These are phyloP conservation scores for Colletotrichum australisinense DNA, from an alignment of 2,329 filamentous ascomycete species.

Conservation along the genomic window DNA sequence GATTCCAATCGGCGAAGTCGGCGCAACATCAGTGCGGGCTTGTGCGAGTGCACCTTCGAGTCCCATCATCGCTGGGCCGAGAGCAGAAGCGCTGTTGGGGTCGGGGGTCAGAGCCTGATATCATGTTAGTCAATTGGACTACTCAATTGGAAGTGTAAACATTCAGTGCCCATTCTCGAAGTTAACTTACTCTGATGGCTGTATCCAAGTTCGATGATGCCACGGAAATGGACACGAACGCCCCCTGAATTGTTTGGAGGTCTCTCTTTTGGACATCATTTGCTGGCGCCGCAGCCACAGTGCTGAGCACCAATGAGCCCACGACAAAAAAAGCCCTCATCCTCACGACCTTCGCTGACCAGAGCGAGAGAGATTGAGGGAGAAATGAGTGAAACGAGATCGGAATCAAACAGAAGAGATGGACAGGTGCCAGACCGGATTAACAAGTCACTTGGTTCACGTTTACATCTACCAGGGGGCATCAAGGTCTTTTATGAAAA, in stretches of 20 bases:
- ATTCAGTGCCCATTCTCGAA: not conserved
- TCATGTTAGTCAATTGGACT: not conserved
- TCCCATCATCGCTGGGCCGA: constrained; percentile 1
- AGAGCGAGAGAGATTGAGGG: not conserved
- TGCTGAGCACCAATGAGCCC: not conserved
- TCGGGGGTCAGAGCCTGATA: constrained; percentile 19
- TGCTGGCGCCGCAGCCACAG: not conserved
- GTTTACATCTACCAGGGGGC: not conserved
- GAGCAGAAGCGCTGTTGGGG: constrained; percentile 6
- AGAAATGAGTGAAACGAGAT: not conserved
- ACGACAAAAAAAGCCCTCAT: constrained; percentile 8
- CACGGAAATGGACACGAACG: constrained; percentile 1
- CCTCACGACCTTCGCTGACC: not conserved
- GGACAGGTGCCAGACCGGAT: not conserved
- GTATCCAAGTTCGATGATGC: constrained; percentile 15
- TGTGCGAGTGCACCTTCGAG: constrained; percentile 31
- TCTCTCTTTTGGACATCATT: not conserved
- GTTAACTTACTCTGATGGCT: not conserved
- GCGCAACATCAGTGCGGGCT: constrained; percentile 21
- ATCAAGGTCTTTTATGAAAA: not conserved
- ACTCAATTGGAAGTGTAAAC: not conserved
- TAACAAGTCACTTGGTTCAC: not conserved
- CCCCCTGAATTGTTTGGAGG: not conserved
- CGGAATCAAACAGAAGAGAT: not conserved
- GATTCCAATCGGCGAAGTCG: constrained; percentile 39